Conservation (phyloP, 345 rosid genomes). For the Streptanthus diversifolius region DNA sequence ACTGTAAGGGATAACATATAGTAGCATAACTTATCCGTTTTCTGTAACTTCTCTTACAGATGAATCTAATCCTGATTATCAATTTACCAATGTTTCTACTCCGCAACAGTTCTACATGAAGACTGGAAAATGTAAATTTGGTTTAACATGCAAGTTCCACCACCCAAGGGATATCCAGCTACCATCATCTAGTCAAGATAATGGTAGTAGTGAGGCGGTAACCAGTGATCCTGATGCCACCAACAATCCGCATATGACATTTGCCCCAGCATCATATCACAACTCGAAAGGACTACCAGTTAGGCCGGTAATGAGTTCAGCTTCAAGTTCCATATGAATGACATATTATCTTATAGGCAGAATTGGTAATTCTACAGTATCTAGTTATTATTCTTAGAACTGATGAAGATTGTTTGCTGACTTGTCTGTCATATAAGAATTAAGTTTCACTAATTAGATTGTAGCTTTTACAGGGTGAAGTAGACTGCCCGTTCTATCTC, state of each 20-base stretch:
- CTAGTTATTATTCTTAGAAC: background rate
- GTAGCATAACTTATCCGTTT: background rate
- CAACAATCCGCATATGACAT: constrained; percentile 36
- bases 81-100: constrained; percentile 20
- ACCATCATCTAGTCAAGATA: constrained; percentile 43
- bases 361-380: background rate
- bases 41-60: background rate
- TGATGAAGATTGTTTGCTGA: background rate
- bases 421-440: constrained; percentile 11
- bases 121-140: constrained; percentile 92
- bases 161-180: constrained; percentile 81
- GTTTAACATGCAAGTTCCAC: constrained; percentile 82
- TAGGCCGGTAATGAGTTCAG: constrained; percentile 51
- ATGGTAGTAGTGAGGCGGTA: constrained; percentile 38
- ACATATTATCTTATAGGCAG: background rate
- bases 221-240: constrained; percentile 35
- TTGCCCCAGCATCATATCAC: constrained; percentile 49
- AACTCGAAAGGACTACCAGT: constrained; percentile 93
- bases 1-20: constrained; percentile 53
- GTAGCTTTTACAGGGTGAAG: constrained; percentile 64
- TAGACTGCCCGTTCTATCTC: constrained; percentile 88
- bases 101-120: constrained; percentile 75
- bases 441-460: constrained; percentile 20
- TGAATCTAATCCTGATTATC: constrained; percentile 19
- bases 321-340: constrained; percentile 21